phyloP scores from a whole-genome alignment of 2,329 filamentous ascomycete genomes.

The Ceratocystiopsis brevicomis region DNA sequence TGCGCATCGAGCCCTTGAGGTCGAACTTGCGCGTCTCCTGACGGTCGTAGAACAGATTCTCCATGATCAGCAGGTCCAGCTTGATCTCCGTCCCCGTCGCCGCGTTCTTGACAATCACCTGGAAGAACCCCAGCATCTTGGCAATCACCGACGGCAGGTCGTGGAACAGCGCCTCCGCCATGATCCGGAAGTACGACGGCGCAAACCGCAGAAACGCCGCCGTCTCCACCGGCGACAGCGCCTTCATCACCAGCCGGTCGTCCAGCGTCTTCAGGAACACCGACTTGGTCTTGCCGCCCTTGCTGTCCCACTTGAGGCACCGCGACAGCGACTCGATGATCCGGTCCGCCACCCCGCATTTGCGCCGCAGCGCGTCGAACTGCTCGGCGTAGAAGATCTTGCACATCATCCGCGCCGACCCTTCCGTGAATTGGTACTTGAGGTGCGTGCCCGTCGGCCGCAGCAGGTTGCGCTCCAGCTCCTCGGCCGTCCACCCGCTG shows the following conservation, averaged over 20 bases:
- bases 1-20: conserved; percentile 94
- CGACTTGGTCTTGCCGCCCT: conserved; percentile 93
- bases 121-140: conserved; percentile 98
- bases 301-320: conserved; percentile 94
- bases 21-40: conserved; percentile 81
- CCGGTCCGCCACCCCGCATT: conserved; percentile 81
- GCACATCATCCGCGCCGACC: conserved; percentile 85
- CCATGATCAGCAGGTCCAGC: conserved; percentile 85
- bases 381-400: conserved; percentile 98
- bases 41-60: conserved; percentile 94
- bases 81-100: conserved; percentile 83
- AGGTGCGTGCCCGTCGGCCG: conserved; percentile 78
- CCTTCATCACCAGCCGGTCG: conserved; percentile 84
- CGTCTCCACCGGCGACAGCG: conserved; percentile 75
- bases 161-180: conserved; percentile 90
- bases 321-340: conserved; percentile 90
- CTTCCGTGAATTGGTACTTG: conserved; percentile 88
- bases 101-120: conserved; percentile 92
- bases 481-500: conserved; percentile 30
- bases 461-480: conserved; percentile 70
- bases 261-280: conserved; percentile 94
- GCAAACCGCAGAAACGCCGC: conserved; percentile 89
- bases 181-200: conserved; percentile 91
- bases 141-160: conserved; percentile 91
- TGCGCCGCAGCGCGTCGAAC: conserved; percentile 82